Evolutionary conservation across 1,284 basidiomycete genomes (phyloP), one percentile per base, ranked within the genome.

Genomic region (Moesziomyces sp.): DNA sequence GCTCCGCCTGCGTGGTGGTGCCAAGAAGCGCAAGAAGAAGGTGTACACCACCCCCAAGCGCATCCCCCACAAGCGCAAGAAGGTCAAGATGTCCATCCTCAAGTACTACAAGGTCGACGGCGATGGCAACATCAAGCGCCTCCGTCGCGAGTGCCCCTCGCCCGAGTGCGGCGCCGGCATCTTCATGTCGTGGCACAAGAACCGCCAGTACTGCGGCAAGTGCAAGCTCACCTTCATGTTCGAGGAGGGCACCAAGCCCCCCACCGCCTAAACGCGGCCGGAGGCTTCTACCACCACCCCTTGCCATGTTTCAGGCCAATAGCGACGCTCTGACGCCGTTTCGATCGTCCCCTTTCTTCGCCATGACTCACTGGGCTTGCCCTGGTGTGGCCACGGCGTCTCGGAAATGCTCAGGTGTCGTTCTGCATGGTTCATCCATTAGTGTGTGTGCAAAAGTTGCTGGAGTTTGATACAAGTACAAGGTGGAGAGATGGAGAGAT

Each of bases 11-110:
- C 93, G 93, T 87, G 93, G 93, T 89, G 94, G 93, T 89, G 93
- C 91, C 79, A 96, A 96, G 92, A 98, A 98, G 91, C 91, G 96
- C 86, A 99, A 99, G 91, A 99, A 98, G 90, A 98, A 98, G 91
- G 94, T 93, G 63, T 97, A 97, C 92, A 94, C 94, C 79, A 89
- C 88, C 85, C 96, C 96, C 87, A 99, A 99, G 91, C 98, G 98
- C 89, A 91, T 97, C 90, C 98, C 98, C 91, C 95, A 98, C 89
- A 97, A 98, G 91, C 91, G 92, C 87, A 96, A 96, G 90, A 97
- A 97, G 90, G 94, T 97, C 89, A 99, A 96, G 97, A 88, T 89
- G 95, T 88, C 94, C 84, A 95, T 97, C 88, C 89, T 99, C 86
- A 97, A 98, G 88, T 98, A 97, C 90, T 98, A 98, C 89, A 97